Conservation (phyloP, 768 basidiomycete species). For the Boletus sensibilis region DNA sequence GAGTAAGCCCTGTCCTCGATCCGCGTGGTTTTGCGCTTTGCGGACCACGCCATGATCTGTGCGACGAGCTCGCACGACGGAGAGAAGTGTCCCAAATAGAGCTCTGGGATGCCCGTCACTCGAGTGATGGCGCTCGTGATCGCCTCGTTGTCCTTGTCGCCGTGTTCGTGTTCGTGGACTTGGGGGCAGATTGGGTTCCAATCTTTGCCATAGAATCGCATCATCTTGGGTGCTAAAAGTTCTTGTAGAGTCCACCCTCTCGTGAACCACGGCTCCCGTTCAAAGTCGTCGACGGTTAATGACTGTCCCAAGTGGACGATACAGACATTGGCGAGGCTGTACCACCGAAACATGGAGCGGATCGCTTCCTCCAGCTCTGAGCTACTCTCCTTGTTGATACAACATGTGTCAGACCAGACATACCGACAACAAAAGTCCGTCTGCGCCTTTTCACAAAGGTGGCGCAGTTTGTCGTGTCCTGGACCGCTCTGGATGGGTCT, state of each 20-base stretch:
- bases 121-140: slow-evolving; percentile 1
- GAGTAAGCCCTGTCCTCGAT: slow-evolving; percentile 8
- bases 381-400: slow-evolving; percentile 14
- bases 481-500: background rate
- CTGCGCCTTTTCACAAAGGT: slow-evolving; percentile 8
- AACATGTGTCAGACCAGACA: slow-evolving; percentile 15
- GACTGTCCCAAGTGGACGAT: slow-evolving; percentile 18
- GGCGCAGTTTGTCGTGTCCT: slow-evolving; percentile 6
- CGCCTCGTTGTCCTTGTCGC: slow-evolving; percentile 5
- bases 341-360: slow-evolving; percentile 18
- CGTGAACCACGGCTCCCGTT: slow-evolving; percentile 13
- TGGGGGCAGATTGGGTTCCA: slow-evolving; percentile 11
- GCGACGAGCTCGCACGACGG: slow-evolving; percentile 7
- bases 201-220: slow-evolving; percentile 14
- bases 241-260: slow-evolving; percentile 17
- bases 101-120: slow-evolving; percentile 3
- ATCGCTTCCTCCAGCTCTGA: slow-evolving; percentile 12
- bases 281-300: slow-evolving; percentile 14
- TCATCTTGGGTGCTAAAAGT: slow-evolving; percentile 7
- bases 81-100: background rate
- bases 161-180: background rate
- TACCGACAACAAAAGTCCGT: slow-evolving; percentile 7
- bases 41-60: slow-evolving; percentile 11
- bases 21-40: slow-evolving; percentile 9
- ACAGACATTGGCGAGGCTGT: slow-evolving; percentile 16